Conservation (phyloP, 257 asterid genomes). For the Buddleja alternifolia region DNA sequence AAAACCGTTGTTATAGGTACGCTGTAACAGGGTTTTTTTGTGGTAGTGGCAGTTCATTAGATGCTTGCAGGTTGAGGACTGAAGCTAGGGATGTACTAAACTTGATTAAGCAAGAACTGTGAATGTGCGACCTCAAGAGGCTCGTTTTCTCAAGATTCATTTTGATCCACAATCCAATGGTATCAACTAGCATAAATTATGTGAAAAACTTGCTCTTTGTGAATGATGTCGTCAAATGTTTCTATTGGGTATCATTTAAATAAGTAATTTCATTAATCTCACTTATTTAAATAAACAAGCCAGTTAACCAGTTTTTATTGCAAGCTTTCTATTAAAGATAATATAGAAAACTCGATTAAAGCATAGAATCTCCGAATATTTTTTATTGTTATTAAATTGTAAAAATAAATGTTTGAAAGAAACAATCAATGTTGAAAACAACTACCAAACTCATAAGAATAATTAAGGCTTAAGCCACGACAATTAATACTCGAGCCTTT, state of each 20-base stretch:
- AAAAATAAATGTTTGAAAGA: not conserved
- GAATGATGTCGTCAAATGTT: not conserved
- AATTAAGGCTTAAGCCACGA: not conserved
- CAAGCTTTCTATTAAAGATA: not conserved
- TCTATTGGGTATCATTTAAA: not conserved
- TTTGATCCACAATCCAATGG: not conserved
- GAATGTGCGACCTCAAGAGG: constrained; percentile 7
- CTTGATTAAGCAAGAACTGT: too few relatives aligned
- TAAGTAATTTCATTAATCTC: not conserved
- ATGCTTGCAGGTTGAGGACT: constrained; percentile 13
- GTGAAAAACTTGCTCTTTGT: not conserved
- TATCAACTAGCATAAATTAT: not conserved
- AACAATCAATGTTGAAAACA: not conserved
- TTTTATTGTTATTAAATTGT: not conserved
- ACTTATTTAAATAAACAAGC: constrained; percentile 7
- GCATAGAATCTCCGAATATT: not conserved
- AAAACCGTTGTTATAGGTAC: too few relatives aligned
- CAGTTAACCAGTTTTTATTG: not conserved
- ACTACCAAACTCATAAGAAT: not conserved
- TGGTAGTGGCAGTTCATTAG: not conserved
- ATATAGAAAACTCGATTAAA: not conserved
- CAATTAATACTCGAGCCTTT: not conserved
- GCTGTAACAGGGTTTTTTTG: too few relatives aligned
- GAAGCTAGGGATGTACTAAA: constrained; percentile 1
- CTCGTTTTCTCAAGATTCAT: constrained; percentile 14